These are phyloP conservation scores for Tylopilus subfusipes DNA, from an alignment of 768 basidiomycete species.

Conservation along the genomic window DNA sequence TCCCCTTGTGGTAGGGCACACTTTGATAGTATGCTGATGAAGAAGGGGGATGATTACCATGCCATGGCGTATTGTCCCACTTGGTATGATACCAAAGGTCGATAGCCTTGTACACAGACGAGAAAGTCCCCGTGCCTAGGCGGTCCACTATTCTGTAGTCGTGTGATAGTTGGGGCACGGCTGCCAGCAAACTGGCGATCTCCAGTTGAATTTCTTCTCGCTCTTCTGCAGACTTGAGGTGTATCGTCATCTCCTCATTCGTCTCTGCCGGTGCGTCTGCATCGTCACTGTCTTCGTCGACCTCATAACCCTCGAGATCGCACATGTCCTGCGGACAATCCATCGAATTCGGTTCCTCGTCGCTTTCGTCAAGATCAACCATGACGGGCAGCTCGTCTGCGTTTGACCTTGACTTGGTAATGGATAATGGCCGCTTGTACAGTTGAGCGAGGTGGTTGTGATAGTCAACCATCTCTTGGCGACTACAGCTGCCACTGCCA, in stretches of 20 bases:
- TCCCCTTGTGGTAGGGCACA: constrained; percentile 35
- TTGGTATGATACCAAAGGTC: constrained; percentile 73
- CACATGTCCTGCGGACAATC: constrained; percentile 39
- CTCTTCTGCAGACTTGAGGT: constrained; percentile 60
- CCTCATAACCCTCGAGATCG: constrained; percentile 34
- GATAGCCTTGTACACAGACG: constrained; percentile 97
- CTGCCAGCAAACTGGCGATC: constrained; percentile 63
- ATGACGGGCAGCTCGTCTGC: constrained; percentile 27
- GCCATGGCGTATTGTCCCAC: constrained; percentile 76
- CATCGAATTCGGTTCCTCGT: constrained; percentile 33
- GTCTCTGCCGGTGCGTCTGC: constrained; percentile 36
- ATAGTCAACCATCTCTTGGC: constrained; percentile 43
- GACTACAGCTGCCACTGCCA: constrained; percentile 38
- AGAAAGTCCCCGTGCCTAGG: constrained; percentile 96
- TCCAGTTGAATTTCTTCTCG: constrained; percentile 72
- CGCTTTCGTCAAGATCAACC: constrained; percentile 50
- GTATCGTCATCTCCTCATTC: constrained; percentile 61
- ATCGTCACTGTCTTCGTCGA: constrained; percentile 36
- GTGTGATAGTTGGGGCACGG: constrained; percentile 60
- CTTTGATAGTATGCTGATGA: constrained; percentile 70
- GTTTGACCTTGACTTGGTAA: constrained; percentile 19
- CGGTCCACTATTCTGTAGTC: constrained; percentile 85
- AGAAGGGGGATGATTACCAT: constrained; percentile 54
- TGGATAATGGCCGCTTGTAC: constrained; percentile 30
- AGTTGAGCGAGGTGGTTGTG: constrained; percentile 49